These are phyloP conservation scores for Pholiota molesta DNA, from an alignment of 768 basidiomycete species.

Conservation along the genomic window DNA sequence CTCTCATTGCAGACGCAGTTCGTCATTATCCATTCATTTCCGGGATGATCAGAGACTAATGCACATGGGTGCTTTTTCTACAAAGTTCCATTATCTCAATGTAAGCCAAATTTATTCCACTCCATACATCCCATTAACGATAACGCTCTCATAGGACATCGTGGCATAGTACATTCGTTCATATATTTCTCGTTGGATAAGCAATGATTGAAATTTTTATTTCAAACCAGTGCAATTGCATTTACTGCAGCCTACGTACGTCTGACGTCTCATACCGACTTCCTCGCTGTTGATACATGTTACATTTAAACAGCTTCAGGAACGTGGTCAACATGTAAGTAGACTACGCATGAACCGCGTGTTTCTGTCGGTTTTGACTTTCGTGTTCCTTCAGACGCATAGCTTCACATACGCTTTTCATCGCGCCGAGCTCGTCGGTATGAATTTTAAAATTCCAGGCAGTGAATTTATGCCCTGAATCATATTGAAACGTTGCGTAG, in stretches of 20 bases:
- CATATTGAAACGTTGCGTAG: constrained; percentile 27
- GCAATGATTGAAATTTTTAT: neutral
- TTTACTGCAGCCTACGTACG: constrained; percentile 47
- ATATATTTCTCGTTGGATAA: neutral
- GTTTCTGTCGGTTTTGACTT: constrained; percentile 7
- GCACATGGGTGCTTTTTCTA: neutral
- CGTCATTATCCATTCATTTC: constrained; percentile 26
- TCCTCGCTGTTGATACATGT: neutral
- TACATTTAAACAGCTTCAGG: constrained; percentile 36
- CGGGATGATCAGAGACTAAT: constrained; percentile 10
- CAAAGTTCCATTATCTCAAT: constrained; percentile 51
- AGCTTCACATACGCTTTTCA: constrained; percentile 60
- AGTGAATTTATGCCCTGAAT: constrained; percentile 3
- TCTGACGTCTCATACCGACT: neutral
- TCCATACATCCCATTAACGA: neutral
- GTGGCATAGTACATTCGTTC: constrained; percentile 41
- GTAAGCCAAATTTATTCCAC: neutral
- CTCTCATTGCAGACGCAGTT: constrained; percentile 59
- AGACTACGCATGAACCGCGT: constrained; percentile 25
- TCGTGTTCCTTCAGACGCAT: constrained; percentile 36
- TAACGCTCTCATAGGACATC: constrained; percentile 37
- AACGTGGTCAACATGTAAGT: constrained; percentile 44
- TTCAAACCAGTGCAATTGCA: constrained; percentile 38
- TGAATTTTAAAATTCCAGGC: constrained; percentile 16
- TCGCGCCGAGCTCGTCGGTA: constrained; percentile 59